Base-by-base conservation (phyloP, 2,329 filamentous ascomycete genomes). In the Penicillium sp. region DNA sequence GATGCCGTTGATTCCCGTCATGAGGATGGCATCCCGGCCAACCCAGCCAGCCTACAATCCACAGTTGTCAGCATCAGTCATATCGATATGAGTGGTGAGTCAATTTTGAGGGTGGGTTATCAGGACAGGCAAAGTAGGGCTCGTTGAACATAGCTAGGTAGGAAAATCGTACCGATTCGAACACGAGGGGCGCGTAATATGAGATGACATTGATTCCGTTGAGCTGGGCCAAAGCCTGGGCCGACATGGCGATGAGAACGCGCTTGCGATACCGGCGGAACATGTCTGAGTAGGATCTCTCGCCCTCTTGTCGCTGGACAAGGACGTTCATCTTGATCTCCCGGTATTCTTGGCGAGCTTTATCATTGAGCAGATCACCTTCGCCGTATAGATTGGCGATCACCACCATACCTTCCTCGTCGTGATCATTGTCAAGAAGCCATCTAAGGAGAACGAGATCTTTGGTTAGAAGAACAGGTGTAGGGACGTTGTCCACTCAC, bases 141-240 rank as follows among this genome's bases (percentile, higher is more conserved):
- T 38, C 18, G 24, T 24, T 27, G 24, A 27, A 27, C 24, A 27
- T 6, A 36, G 34, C 8, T 10, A 31, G 43, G n/a, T 7, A 47
- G 13, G 36, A n/a, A 10, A 42, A 16, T 36, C 52, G 24, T 51
- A 51, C 48, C 55, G 92, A 92, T 75, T 97, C 92, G 67, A 99
- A 97, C 14, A 97, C 93, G 52, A 95, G 86, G 0, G 94, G 94
- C 1, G 94, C 94, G 70, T 99, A 99, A 80, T 97, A 99, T 1
- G 93, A 97, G 60, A 99, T 99, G 71, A 99, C 94, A 75, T 99
- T 99, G 79, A 99, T 99, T 61, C 94, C 94, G 77, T 97, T 97
- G 50, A 99, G 85, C 75, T 99, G 94, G 27, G 94, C 94, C 61
- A 99, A 84, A 5, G 88, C 92, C 75, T 97, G 94, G 4, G 94